Evolutionary conservation across 2,329 filamentous ascomycete species (phyloP).

Genomic region (Pseudocercospora musae): DNA sequence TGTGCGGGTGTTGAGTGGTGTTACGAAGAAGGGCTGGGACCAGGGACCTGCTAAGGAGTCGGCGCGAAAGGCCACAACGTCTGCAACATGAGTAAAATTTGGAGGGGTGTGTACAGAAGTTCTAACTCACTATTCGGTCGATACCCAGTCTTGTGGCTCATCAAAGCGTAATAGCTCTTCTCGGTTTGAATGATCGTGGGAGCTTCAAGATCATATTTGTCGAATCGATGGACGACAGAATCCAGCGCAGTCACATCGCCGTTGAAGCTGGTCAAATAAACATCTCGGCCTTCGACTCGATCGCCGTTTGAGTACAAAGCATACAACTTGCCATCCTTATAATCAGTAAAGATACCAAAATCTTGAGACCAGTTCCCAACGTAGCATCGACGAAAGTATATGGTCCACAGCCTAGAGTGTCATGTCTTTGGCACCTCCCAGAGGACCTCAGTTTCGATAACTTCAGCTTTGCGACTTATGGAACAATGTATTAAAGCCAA

Average conservation of each 20-base stretch:
- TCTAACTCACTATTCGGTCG: constrained; percentile 51
- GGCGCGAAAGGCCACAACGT: constrained; percentile 59
- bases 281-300: constrained; percentile 52
- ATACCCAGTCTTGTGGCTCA: constrained; percentile 63
- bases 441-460: background rate
- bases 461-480: background rate
- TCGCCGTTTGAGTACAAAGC: constrained; percentile 61
- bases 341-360: constrained; percentile 60
- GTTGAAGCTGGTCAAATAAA: constrained; percentile 57
- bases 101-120: no score
- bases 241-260: constrained; percentile 52
- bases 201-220: constrained; percentile 60
- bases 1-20: constrained; percentile 55
- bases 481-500: background rate
- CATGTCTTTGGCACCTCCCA: background rate
- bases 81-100: no score
- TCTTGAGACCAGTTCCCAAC: constrained; percentile 62
- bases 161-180: constrained; percentile 57
- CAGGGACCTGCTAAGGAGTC: constrained; percentile 58
- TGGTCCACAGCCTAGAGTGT: constrained; percentile 39
- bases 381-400: constrained; percentile 55
- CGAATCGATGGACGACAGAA: constrained; percentile 53
- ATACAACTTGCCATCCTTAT: constrained; percentile 56
- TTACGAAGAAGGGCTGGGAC: constrained; percentile 60
- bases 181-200: constrained; percentile 61